Percentiles rank a stretch among this genome's conserved stretches.
Evolutionary conservation across 371 early-diverging fungal genomes (phyloP).

Genomic region (Mucor lusitanicus): DNA sequence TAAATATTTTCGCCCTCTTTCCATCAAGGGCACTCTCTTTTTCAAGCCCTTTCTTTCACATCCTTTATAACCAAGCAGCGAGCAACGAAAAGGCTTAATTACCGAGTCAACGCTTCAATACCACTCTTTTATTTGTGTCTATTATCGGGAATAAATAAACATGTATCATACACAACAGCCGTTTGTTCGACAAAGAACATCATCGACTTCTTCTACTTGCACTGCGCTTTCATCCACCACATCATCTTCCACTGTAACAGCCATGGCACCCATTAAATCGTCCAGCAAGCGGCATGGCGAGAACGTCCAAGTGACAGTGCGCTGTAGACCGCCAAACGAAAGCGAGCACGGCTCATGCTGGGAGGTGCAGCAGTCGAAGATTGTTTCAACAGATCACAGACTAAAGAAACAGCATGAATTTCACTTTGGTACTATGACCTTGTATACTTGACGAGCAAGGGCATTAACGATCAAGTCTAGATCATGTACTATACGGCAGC

Average conservation of each 20-base stretch:
- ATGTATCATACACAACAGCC: conserved; percentile 1
- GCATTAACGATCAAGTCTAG: conserved; percentile 1
- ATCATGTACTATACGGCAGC: conserved; percentile 34
- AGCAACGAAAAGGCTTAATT: neutral
- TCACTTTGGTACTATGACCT: conserved; percentile 12
- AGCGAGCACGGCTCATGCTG: conserved; percentile 17
- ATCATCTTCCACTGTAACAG: neutral
- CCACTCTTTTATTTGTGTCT: neutral
- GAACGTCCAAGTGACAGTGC: conserved; percentile 35
- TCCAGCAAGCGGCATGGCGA: conserved; percentile 1
- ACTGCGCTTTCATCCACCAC: neutral
- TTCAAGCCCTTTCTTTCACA: neutral
- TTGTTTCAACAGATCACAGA: conserved; percentile 3
- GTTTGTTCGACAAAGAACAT: conserved; percentile 3
- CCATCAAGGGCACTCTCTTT: neutral
- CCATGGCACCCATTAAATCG: neutral
- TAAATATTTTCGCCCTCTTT: neutral
- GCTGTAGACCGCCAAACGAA: conserved; percentile 28
- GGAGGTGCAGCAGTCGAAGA: conserved; percentile 12
- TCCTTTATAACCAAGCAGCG: neutral
- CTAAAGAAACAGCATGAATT: conserved; percentile 19
- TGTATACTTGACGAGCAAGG: neutral
- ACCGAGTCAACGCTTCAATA: neutral
- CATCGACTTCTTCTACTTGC: neutral
- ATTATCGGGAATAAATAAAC: neutral